These are phyloP conservation scores for Chrysosporium queenslandicum DNA, from an alignment of 2,329 filamentous ascomycete genomes.

Conservation along the genomic window DNA sequence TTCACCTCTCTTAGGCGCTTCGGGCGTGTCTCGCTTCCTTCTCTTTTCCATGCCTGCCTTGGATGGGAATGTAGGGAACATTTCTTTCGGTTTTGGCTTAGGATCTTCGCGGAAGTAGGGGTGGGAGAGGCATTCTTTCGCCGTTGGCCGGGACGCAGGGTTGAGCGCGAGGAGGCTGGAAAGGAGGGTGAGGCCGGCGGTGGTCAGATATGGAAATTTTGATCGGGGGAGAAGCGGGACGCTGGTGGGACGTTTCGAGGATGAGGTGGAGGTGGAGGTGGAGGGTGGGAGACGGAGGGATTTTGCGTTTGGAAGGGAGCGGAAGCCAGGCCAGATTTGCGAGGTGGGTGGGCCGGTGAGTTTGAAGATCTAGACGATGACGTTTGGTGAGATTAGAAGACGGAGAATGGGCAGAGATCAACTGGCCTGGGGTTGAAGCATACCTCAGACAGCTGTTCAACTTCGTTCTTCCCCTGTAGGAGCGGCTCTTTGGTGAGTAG, in stretches of 20 bases:
- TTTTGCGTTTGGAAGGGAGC: slow-evolving; percentile 75
- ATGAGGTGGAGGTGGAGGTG: slow-evolving; percentile 34
- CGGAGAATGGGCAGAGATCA: not conserved
- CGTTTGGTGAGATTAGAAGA: not conserved
- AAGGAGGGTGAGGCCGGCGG: slow-evolving; percentile 61
- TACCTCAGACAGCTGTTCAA: slow-evolving; percentile 68
- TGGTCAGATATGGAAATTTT: slow-evolving; percentile 71
- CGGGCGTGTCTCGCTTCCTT: slow-evolving; percentile 61
- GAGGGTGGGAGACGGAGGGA: slow-evolving; percentile 57
- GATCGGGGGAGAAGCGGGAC: slow-evolving; percentile 53
- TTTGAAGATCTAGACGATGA: slow-evolving; percentile 57
- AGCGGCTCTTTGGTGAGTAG: slow-evolving; percentile 73
- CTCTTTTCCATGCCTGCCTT: slow-evolving; percentile 86
- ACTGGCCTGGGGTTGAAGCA: slow-evolving; percentile 11
- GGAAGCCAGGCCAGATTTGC: slow-evolving; percentile 75
- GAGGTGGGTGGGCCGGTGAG: slow-evolving; percentile 80
- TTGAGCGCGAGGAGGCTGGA: slow-evolving; percentile 62
- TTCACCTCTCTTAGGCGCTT: slow-evolving; percentile 70
- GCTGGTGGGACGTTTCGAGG: slow-evolving; percentile 25
- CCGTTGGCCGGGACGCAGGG: slow-evolving; percentile 59
- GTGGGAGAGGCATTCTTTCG: slow-evolving; percentile 64
- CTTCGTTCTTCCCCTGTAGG: slow-evolving; percentile 82
- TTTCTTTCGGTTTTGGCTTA: slow-evolving; percentile 73
- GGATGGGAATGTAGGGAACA: slow-evolving; percentile 96
- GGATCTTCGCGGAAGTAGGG: slow-evolving; percentile 84